phyloP scores from a whole-genome alignment of 1,139 yeast species.

The Suhomyces yuchorum region DNA sequence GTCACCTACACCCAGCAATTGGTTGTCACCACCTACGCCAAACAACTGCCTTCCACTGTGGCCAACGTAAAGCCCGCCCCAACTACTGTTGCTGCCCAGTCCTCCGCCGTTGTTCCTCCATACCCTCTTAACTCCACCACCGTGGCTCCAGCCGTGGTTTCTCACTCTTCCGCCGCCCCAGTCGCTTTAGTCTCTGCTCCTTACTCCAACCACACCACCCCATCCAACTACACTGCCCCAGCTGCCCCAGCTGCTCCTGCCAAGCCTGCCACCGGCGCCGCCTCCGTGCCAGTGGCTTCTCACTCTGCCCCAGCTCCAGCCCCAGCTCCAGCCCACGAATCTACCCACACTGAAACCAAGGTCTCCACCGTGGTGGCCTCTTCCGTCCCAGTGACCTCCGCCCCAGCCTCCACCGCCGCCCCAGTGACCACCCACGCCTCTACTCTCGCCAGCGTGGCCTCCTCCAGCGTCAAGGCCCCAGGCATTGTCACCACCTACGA shows the following conservation, averaged over 20 bases:
- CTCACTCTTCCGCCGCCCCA: background rate
- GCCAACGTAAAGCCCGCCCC: background rate
- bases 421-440: slow-evolving; percentile 7
- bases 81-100: slow-evolving; percentile 17
- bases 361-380: slow-evolving; percentile 8
- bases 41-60: slow-evolving; percentile 3
- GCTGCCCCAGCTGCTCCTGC: slow-evolving; percentile 10
- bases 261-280: background rate
- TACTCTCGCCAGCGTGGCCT: background rate
- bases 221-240: slow-evolving; percentile 4
- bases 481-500: slow-evolving; percentile 12
- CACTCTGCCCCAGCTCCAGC: slow-evolving; percentile 10
- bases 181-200: slow-evolving; percentile 8
- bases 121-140: slow-evolving; percentile 4
- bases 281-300: slow-evolving; percentile 4
- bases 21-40: slow-evolving; percentile 10
- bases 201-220: slow-evolving; percentile 4
- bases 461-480: slow-evolving; percentile 12
- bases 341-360: slow-evolving; percentile 6
- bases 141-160: slow-evolving; percentile 2
- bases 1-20: slow-evolving; percentile 10
- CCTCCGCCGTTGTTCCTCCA: slow-evolving; percentile 11
- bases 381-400: slow-evolving; percentile 12
- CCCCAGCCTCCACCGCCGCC: slow-evolving; percentile 10
- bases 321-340: slow-evolving; percentile 9